Evolutionary conservation across 106 monocot species (phyloP).

Genomic region (Vanilla planifolia): DNA sequence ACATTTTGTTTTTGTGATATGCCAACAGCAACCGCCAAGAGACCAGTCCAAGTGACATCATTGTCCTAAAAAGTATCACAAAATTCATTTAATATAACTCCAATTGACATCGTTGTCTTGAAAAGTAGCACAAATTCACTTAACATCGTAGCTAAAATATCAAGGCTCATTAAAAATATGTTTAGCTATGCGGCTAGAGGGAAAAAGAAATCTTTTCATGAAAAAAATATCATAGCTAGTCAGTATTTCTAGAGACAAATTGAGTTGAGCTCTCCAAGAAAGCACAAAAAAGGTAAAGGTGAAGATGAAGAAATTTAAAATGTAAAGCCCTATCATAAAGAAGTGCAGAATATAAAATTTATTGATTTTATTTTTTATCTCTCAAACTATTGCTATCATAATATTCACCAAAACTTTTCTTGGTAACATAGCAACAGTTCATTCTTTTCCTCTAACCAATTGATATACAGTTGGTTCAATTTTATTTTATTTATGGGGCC

Average conservation of each 20-base stretch:
- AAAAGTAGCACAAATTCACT: background rate
- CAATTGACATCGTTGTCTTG: too few species aligned
- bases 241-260: background rate
- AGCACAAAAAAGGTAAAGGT: too few species aligned
- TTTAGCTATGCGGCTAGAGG: background rate
- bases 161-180: background rate
- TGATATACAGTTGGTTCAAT: too few species aligned
- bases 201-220: background rate
- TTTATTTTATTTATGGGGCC: too few species aligned
- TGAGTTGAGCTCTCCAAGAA: background rate
- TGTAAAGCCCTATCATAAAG: too few species aligned
- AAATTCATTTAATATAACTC: background rate
- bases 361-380: too few species aligned
- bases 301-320: too few species aligned
- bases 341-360: too few species aligned
- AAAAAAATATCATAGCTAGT: background rate
- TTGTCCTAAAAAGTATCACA: slow-evolving; percentile 31
- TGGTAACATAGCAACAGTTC: too few species aligned
- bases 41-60: slow-evolving; percentile 31
- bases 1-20: slow-evolving; percentile 77
- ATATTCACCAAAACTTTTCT: too few species aligned
- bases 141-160: background rate
- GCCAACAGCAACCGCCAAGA: slow-evolving; percentile 93
- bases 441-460: too few species aligned
- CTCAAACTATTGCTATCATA: too few species aligned